Conservation (phyloP, 768 basidiomycete genomes). For the Boletus sp. region DNA sequence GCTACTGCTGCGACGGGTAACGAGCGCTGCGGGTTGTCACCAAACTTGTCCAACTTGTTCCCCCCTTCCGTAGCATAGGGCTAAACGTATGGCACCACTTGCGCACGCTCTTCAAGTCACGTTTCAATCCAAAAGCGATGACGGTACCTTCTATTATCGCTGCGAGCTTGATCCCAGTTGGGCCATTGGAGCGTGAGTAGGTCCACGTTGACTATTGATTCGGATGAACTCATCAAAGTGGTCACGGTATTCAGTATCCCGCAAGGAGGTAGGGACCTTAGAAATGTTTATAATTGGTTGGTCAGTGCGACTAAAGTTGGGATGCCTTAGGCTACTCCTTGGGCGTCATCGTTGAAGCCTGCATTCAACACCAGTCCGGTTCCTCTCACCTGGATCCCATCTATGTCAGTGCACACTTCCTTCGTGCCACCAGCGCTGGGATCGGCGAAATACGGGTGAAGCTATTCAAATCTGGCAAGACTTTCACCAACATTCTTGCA, state of each 20-base stretch:
- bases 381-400: conserved; percentile 54
- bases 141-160: conserved; percentile 15
- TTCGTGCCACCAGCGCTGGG: conserved; percentile 42
- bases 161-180: conserved; percentile 47
- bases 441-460: conserved; percentile 49
- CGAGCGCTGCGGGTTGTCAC: background rate
- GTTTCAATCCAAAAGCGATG: conserved; percentile 18
- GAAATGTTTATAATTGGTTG: too few relatives aligned
- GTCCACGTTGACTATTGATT: too few relatives aligned
- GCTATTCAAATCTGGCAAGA: conserved; percentile 47
- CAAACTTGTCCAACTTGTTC: background rate
- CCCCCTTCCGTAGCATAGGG: too few relatives aligned
- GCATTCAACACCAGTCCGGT: conserved; percentile 47
- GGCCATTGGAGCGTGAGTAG: conserved; percentile 43
- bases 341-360: conserved; percentile 53
- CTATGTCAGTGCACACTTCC: conserved; percentile 60
- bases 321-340: conserved; percentile 52
- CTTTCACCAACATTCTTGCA: conserved; percentile 57
- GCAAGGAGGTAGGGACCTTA: conserved; percentile 45
- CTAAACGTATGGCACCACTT: conserved; percentile 18
- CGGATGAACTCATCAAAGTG: background rate
- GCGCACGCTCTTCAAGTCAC: conserved; percentile 24
- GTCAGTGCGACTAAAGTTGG: background rate
- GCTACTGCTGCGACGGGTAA: too few relatives aligned
- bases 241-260: conserved; percentile 39